A percentile compares a stretch with the other conserved stretches of the same genome.
Evolutionary conservation across 2,329 filamentous ascomycete genomes (phyloP).

Genomic region (Botrytis pseudocinerea): DNA sequence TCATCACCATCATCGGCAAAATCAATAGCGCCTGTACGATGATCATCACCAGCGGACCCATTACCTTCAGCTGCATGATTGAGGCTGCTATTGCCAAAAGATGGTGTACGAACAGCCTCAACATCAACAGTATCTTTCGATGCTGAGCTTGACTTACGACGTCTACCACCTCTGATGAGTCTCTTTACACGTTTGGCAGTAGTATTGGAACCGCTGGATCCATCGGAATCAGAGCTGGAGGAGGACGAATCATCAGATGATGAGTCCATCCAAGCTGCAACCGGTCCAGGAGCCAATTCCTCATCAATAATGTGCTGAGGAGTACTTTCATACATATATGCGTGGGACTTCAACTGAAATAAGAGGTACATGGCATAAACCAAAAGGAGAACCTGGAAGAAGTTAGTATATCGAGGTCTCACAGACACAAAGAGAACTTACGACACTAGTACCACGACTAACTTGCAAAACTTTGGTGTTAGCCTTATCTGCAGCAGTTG

Average conservation of each 20-base stretch:
- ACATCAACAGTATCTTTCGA: constrained; percentile 58
- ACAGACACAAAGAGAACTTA: constrained; percentile 46
- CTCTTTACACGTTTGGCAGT: constrained; percentile 75
- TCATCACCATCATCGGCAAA: constrained; percentile 56
- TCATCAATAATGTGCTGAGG: constrained; percentile 92
- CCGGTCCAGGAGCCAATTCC: constrained; percentile 81
- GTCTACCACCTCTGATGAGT: constrained; percentile 63
- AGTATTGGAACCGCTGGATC: constrained; percentile 66
- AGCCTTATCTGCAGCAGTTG: constrained; percentile 53
- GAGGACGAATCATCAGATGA: constrained; percentile 57
- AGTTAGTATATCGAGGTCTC: constrained; percentile 7
- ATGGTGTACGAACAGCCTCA: constrained; percentile 46
- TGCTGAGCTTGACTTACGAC: constrained; percentile 73
- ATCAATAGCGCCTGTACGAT: constrained; percentile 43
- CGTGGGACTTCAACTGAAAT: constrained; percentile 89
- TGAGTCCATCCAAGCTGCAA: constrained; percentile 78
- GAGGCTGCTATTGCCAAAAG: constrained; percentile 41
- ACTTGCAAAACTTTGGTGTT: constrained; percentile 76
- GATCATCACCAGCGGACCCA: constrained; percentile 34
- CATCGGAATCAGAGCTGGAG: constrained; percentile 68
- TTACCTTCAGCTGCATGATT: constrained; percentile 31
- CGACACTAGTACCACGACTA: constrained; percentile 85
- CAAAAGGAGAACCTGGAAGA: constrained; percentile 65
- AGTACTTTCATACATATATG: constrained; percentile 89
- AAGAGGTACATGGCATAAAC: constrained; percentile 83